phyloP scores from a whole-genome alignment of 345 rosid species.

The Eutrema japonicum region DNA sequence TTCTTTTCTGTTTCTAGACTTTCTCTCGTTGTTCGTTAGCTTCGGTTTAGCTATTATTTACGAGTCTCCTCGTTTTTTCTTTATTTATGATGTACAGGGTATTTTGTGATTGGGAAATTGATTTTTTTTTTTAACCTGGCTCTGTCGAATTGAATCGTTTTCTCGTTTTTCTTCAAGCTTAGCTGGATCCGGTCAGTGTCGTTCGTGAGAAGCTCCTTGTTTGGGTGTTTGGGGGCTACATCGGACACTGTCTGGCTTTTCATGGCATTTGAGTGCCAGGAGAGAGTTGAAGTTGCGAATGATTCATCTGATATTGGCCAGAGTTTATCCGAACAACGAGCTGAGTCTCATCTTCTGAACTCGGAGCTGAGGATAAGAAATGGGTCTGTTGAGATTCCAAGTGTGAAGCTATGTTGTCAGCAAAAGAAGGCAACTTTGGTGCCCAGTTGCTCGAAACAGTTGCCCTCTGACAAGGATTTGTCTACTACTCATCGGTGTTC shows the following conservation, averaged over 20 bases:
- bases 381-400: constrained; percentile 45
- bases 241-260: constrained; percentile 41
- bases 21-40: constrained; percentile 30
- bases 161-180: constrained; percentile 15
- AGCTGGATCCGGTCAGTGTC: constrained; percentile 34
- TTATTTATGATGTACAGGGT: background rate
- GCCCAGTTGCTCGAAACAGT: constrained; percentile 41
- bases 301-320: constrained; percentile 36
- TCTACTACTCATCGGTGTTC: constrained; percentile 39
- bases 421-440: constrained; percentile 44
- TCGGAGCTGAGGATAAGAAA: constrained; percentile 18
- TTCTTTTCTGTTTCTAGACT: background rate
- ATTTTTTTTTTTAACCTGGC: background rate
- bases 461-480: constrained; percentile 47
- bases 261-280: constrained; percentile 92
- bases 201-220: constrained; percentile 16
- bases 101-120: background rate
- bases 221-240: constrained; percentile 9
- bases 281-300: constrained; percentile 44
- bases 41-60: constrained; percentile 18
- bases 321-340: constrained; percentile 25
- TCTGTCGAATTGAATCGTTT: constrained; percentile 7
- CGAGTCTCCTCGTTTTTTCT: background rate
- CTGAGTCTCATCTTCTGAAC: constrained; percentile 29
- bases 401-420: constrained; percentile 25